These are phyloP conservation scores for Gastrodia elata DNA, from an alignment of 106 monocot species.

Conservation along the genomic window DNA sequence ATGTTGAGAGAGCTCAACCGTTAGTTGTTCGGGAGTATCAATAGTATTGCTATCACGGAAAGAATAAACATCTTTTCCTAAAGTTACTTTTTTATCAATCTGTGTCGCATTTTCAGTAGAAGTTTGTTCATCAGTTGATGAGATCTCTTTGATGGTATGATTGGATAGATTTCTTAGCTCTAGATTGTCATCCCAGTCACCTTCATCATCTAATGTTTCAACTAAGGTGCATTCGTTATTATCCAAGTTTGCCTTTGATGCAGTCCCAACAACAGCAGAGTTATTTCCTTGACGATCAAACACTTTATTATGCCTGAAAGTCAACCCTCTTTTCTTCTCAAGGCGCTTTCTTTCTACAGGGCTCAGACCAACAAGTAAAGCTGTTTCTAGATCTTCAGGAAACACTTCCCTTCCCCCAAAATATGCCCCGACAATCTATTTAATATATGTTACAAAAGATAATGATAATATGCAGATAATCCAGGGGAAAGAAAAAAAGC, in stretches of 20 bases:
- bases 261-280: conserved; percentile 4
- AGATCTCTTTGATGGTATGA: conserved; percentile 1
- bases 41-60: conserved; percentile 9
- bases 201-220: conserved; percentile 14
- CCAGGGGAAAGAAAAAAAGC: background rate
- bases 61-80: conserved; percentile 5
- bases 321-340: conserved; percentile 66
- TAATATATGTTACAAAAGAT: background rate
- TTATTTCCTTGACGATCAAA: conserved; percentile 7
- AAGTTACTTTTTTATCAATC: conserved; percentile 10
- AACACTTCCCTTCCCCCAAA: conserved; percentile 80
- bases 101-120: conserved; percentile 6
- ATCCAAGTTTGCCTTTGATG: conserved; percentile 6
- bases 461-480: conserved; percentile 1
- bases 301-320: conserved; percentile 18
- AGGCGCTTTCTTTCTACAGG: conserved; percentile 70
- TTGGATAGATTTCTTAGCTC: conserved; percentile 4
- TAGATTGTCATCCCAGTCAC: background rate
- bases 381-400: conserved; percentile 64
- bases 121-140: conserved; percentile 7
- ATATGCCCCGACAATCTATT: conserved; percentile 69
- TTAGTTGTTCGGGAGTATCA: conserved; percentile 8
- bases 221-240: background rate
- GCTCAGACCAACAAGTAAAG: conserved; percentile 89
- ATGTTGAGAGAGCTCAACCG: background rate